A percentile compares a stretch with the other conserved stretches of the same genome.
Conservation (phyloP, 495 filamentous ascomycete species). For the Oidiodendron maius region DNA sequence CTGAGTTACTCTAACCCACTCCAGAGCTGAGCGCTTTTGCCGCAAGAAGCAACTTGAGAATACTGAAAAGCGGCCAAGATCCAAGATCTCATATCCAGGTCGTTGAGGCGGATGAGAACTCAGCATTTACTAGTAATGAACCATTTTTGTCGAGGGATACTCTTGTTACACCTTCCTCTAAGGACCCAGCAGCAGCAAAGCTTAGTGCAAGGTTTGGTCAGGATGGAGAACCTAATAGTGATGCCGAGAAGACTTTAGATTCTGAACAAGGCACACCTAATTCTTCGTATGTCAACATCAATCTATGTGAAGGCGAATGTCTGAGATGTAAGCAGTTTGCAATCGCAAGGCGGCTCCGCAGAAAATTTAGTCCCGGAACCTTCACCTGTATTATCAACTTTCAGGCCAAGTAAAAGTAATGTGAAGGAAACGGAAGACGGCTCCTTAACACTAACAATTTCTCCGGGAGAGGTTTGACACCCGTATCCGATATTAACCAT, state of each 20-base stretch:
- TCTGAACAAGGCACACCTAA: neutral
- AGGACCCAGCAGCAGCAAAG: neutral
- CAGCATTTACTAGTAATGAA: neutral
- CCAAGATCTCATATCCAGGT: neutral
- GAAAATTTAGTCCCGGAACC: constrained; percentile 8
- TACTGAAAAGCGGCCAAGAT: neutral
- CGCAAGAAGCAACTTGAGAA: constrained; percentile 35
- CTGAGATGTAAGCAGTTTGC: constrained; percentile 12
- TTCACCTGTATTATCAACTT: constrained; percentile 32
- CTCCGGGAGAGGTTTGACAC: constrained; percentile 39
- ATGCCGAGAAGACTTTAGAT: neutral
- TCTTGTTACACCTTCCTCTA: neutral
- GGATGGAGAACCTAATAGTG: neutral
- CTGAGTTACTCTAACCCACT: constrained; percentile 1
- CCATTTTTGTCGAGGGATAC: neutral
- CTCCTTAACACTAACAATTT: constrained; percentile 26
- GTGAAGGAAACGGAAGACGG: constrained; percentile 31
- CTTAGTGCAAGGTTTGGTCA: neutral
- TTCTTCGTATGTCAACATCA: constrained; percentile 14
- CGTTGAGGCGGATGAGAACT: neutral
- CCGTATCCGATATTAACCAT: neutral
- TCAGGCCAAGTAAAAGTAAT: constrained; percentile 38
- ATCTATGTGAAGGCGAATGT: too few relatives aligned
- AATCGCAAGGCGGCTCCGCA: constrained; percentile 15
- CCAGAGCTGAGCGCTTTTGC: constrained; percentile 46